Base-by-base conservation (phyloP, 2,329 filamentous ascomycete genomes). In the Bipolaris cookei region DNA sequence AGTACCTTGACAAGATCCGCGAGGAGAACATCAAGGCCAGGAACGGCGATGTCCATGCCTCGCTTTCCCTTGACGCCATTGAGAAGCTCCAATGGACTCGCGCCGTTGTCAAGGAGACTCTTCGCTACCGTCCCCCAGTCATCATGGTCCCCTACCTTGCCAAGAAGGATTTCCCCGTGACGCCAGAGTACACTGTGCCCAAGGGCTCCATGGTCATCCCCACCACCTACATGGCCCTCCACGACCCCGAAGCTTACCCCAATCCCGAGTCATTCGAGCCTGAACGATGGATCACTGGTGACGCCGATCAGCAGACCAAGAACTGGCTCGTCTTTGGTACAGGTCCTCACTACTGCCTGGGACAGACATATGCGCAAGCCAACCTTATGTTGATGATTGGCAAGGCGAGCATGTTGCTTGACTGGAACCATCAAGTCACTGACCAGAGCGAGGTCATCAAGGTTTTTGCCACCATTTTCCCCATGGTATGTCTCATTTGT, bases 401-500 rank as follows among this genome's bases (percentile, higher is more conserved):
- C 74, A 97, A 95, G 84, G 93, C 92, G 7, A 90, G 91, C 64
- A 83, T 97, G 76, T 83, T 88, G 73, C 83, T 98, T 66, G 88
- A 98, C 78, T 98, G 94, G 94, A 85, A 88, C 76, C 95, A 99
- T 78, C 87, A 92, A 75, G 80, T 92, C 16, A 98, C 95, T 10
- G 87, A 90, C 0, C 73, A 83, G 57, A 96, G 91, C 0, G 95
- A 99, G 80, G 89, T 96, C 78, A 98, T 99, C 79, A 94, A 96
- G 82, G 94, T 98, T 66, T 99, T 98, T 80, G 95, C 95, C 38
- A 97, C 92, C 25, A 96, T 99, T 68, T 99, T 99, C 84, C 95
- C 95, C 54, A 90, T 90, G 90, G 93, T 96, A 80, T 77, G 88
- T 80, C 39, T 11, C 6, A 7, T 13, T 53, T 1, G 8, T 13